Conservation (phyloP, 371 early-diverging fungal genomes). For the Conidiobolus incongruus region DNA sequence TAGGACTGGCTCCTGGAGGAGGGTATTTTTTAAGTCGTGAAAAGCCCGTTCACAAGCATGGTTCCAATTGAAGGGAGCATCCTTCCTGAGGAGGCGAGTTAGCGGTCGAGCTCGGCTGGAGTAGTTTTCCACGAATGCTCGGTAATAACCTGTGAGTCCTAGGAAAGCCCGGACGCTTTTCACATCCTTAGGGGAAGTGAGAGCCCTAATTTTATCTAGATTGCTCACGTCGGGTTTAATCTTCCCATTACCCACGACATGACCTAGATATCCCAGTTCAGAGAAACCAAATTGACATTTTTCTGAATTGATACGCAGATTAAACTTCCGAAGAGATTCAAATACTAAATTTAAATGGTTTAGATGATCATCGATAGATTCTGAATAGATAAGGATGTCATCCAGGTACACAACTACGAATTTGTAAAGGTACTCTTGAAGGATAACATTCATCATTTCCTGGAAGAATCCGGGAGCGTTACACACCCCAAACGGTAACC, state of each 20-base stretch:
- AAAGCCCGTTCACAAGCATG: slow-evolving; percentile 8
- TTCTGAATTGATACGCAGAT: no score
- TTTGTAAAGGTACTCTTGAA: slow-evolving; percentile 13
- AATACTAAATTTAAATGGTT: slow-evolving; percentile 14
- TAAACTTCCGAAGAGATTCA: no score
- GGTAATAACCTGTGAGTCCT: slow-evolving; percentile 13
- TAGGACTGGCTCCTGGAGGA: slow-evolving; percentile 8
- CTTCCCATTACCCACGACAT: no score
- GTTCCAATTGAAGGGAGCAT: slow-evolving; percentile 10
- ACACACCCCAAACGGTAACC: slow-evolving; percentile 21
- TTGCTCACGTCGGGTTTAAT: no score
- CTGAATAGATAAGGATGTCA: slow-evolving; percentile 26
- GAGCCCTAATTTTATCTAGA: no score
- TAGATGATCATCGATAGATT: slow-evolving; percentile 17
- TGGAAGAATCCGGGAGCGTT: slow-evolving; percentile 20
- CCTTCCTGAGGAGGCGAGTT: slow-evolving; percentile 13
- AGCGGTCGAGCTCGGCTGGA: slow-evolving; percentile 15
- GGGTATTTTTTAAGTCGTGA: slow-evolving; percentile 5
- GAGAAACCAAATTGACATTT: no score
- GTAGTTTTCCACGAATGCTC: slow-evolving; percentile 11
- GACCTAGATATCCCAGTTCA: no score
- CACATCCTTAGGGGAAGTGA: background rate
- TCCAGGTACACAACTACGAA: slow-evolving; percentile 23
- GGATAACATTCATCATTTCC: slow-evolving; percentile 12
- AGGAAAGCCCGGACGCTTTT: slow-evolving; percentile 9